These are phyloP conservation scores for Ensete glaucum DNA, from an alignment of 176 grass and related monocot species.

Conservation along the genomic window DNA sequence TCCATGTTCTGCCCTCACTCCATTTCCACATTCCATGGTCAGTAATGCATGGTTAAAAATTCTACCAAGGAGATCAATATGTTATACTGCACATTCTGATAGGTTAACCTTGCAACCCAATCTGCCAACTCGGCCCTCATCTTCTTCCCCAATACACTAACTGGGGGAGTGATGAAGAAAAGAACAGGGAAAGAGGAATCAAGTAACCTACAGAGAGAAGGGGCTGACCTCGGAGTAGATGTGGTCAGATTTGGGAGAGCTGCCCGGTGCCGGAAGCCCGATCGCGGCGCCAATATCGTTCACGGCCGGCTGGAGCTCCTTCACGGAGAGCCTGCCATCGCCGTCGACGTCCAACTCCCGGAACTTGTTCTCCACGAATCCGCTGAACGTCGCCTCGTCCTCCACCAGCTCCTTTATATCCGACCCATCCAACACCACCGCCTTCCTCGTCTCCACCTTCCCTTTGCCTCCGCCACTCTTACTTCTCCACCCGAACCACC, in stretches of 20 bases:
- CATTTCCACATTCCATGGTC: too few species aligned
- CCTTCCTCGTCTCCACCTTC: conserved; percentile 15
- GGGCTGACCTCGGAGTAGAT: conserved; percentile 45
- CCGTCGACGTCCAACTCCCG: conserved; percentile 45
- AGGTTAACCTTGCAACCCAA: too few species aligned
- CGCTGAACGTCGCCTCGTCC: conserved; percentile 62
- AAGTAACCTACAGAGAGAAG: too few species aligned
- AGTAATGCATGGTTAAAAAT: too few species aligned
- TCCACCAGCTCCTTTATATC: conserved; percentile 75
- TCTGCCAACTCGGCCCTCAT: too few species aligned
- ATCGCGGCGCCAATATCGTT: conserved; percentile 57
- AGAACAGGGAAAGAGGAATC: too few species aligned
- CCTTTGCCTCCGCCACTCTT: conserved; percentile 4
- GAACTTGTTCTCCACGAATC: conserved; percentile 65
- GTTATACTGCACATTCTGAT: too few species aligned
- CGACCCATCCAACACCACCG: conserved; percentile 57
- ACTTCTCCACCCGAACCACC: conserved; percentile 35
- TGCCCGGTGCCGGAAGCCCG: conserved; percentile 39
- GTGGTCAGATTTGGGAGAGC: conserved; percentile 43
- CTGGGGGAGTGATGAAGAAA: too few species aligned
- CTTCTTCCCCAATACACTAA: too few species aligned
- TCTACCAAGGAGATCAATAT: too few species aligned
- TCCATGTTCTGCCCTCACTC: too few species aligned
- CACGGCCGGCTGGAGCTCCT: conserved; percentile 63
- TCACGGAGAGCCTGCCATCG: conserved; percentile 46